phyloP scores from a whole-genome alignment of 495 filamentous ascomycete genomes.

The Tuber brumale region DNA sequence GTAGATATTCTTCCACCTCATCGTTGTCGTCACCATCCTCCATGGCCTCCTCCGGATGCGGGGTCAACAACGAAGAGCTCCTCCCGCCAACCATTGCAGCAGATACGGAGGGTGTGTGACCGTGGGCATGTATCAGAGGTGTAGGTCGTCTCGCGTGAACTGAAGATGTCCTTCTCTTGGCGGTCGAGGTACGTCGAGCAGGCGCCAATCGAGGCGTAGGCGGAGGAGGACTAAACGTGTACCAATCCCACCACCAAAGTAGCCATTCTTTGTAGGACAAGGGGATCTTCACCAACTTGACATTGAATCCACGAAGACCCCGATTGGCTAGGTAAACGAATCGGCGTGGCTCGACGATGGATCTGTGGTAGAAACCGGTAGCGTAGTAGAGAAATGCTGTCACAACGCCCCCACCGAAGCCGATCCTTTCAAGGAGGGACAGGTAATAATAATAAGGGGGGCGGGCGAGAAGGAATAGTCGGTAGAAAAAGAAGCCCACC shows the following conservation, averaged over 20 bases:
- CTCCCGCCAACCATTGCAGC: conserved; percentile 13
- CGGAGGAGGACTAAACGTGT: conserved; percentile 34
- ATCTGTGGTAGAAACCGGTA: conserved; percentile 90
- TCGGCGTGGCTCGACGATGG: conserved; percentile 85
- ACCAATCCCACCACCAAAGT: conserved; percentile 41
- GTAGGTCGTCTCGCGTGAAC: conserved; percentile 7
- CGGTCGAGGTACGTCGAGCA: not conserved
- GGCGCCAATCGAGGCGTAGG: not conserved
- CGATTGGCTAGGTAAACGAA: conserved; percentile 86
- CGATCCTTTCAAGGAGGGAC: conserved; percentile 78
- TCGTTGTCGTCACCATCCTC: conserved; percentile 47
- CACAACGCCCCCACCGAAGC: conserved; percentile 76
- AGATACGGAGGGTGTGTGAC: conserved; percentile 18
- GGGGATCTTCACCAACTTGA: conserved; percentile 84
- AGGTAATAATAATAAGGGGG: conserved; percentile 95
- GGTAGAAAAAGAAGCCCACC: conserved; percentile 76
- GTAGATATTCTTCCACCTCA: conserved; percentile 74
- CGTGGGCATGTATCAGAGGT: conserved; percentile 37
- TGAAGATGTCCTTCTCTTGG: conserved; percentile 32
- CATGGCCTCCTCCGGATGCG: conserved; percentile 28
- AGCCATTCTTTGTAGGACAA: conserved; percentile 65
- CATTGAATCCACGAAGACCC: conserved; percentile 83
- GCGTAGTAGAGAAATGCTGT: conserved; percentile 80
- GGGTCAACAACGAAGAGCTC: conserved; percentile 23
- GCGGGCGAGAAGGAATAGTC: conserved; percentile 83